Evolutionary conservation across 2,329 filamentous ascomycete genomes (phyloP).

Genomic region (Tolypocladium pustulatum): DNA sequence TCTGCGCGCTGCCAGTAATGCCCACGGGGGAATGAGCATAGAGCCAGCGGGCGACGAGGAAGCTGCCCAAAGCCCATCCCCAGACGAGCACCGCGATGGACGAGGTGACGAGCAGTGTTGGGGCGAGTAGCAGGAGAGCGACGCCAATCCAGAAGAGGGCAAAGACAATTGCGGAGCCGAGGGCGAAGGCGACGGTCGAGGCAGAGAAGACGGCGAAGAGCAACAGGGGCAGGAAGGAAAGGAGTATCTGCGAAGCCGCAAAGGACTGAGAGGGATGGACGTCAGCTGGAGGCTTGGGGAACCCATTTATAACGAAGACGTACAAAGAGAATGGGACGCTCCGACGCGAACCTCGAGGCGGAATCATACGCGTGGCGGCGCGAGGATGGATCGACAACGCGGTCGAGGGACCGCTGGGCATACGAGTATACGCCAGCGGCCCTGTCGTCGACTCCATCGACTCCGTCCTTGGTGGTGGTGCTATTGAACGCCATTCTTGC

Average conservation of each 20-base stretch:
- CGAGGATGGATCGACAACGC: slow-evolving; percentile 47
- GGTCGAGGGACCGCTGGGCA: slow-evolving; percentile 34
- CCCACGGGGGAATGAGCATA: slow-evolving; percentile 25
- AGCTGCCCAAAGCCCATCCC: slow-evolving; percentile 55
- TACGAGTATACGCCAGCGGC: slow-evolving; percentile 27
- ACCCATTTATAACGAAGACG: too few species aligned
- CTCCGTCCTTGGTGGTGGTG: slow-evolving; percentile 11
- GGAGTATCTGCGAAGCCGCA: slow-evolving; percentile 50
- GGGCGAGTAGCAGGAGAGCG: slow-evolving; percentile 57
- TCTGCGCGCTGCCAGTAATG: slow-evolving; percentile 8
- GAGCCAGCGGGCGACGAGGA: slow-evolving; percentile 35
- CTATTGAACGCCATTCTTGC: background rate
- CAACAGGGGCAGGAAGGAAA: slow-evolving; percentile 56
- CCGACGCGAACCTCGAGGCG: slow-evolving; percentile 43
- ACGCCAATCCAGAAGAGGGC: slow-evolving; percentile 57
- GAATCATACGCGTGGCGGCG: slow-evolving; percentile 46
- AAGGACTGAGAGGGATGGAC: slow-evolving; percentile 44
- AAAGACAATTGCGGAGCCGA: slow-evolving; percentile 53
- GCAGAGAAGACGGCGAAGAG: slow-evolving; percentile 59
- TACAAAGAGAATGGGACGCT: slow-evolving; percentile 62
- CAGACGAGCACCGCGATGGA: slow-evolving; percentile 54
- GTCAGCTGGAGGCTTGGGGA: background rate
- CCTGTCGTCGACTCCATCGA: slow-evolving; percentile 21
- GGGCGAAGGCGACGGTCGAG: slow-evolving; percentile 50
- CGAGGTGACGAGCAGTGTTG: slow-evolving; percentile 56